Evolutionary conservation across 257 asterid genomes (phyloP), one percentile per base, ranked within the genome.

Genomic region (Solanum chilense): DNA sequence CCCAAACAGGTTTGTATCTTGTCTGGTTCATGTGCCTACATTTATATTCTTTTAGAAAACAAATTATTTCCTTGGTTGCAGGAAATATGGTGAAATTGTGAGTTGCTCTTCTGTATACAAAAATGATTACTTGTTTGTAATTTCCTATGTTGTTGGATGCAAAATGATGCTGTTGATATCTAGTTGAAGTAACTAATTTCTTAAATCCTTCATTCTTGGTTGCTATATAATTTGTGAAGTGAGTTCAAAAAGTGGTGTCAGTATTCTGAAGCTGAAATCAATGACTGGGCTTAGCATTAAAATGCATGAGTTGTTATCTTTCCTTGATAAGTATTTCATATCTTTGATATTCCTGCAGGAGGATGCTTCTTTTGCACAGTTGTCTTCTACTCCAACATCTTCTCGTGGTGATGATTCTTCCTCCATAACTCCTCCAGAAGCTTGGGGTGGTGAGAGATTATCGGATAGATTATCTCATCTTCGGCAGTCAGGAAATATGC

Each of bases 391-490:
- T 39, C 94, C 94, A 82, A 82, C 91, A 90, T 88, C 97, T 89
- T 89, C 94, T 75, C 89, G 82, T 58, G 52, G 92, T 23, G 93
- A 91, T 83, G 97, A 93, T 88, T 86, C 93, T 88, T 91, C 98
- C 89, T 92, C 97, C 87, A 88, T 94, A 56, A 94, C 98, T 86
- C 99, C 99, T 60, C 98, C 98, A 9, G 98, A 97, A 94, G 98
- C 96, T 89, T 97, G 98, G 99, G 98, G 98, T 68, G 96, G 98
- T 44, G 98, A 94, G 88, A 91, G 93, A 91, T 84, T 97, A 77
- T 88, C 97, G 66, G 99, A 96, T 73, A 97, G 94, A 90, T 90
- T 91, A 41, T 87, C 89, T 87, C 96, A 89, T 58, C 92, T 92
- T 74, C 97, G 94, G 81, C 96, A 91, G 85, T 91, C 98, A 76